phyloP scores from a whole-genome alignment of 2,329 filamentous ascomycete genomes.

The Trichophyton schoenleinii region DNA sequence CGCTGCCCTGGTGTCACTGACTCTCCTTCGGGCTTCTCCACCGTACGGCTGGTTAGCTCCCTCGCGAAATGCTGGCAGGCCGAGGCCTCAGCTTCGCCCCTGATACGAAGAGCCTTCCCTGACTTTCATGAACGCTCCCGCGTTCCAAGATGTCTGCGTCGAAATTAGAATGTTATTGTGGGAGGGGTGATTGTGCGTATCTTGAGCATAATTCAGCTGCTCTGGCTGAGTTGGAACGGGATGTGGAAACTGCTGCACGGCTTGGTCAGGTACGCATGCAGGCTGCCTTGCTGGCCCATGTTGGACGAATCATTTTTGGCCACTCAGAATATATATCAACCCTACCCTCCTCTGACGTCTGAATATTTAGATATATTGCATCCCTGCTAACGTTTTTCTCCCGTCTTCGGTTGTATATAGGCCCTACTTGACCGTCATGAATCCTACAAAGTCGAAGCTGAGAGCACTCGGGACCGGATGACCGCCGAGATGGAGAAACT shows the following conservation, averaged over 20 bases:
- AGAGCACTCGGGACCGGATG: constrained; percentile 67
- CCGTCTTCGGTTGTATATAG: constrained; percentile 36
- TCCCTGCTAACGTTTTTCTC: constrained; percentile 14
- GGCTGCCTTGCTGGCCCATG: neutral
- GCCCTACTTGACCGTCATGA: constrained; percentile 85
- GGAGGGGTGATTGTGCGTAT: constrained; percentile 63
- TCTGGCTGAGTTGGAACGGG: constrained; percentile 70
- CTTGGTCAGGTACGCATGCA: constrained; percentile 64
- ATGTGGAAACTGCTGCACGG: constrained; percentile 73
- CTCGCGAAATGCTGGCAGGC: neutral
- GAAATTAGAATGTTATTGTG: constrained; percentile 63
- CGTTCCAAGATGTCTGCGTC: constrained; percentile 6
- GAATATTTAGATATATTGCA: neutral
- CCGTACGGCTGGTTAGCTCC: neutral
- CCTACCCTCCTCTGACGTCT: neutral
- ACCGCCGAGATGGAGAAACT: constrained; percentile 60
- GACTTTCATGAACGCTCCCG: neutral
- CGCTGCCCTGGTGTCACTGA: neutral
- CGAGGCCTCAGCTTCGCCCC: neutral
- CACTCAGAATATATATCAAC: constrained; percentile 1
- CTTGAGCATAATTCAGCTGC: constrained; percentile 67
- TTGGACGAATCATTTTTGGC: constrained; percentile 4
- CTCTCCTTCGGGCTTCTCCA: neutral
- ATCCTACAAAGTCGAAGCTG: constrained; percentile 83
- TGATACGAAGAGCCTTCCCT: neutral